Base-by-base conservation (phyloP, 2,329 filamentous ascomycete genomes). In the Knoxdaviesia capensis region DNA sequence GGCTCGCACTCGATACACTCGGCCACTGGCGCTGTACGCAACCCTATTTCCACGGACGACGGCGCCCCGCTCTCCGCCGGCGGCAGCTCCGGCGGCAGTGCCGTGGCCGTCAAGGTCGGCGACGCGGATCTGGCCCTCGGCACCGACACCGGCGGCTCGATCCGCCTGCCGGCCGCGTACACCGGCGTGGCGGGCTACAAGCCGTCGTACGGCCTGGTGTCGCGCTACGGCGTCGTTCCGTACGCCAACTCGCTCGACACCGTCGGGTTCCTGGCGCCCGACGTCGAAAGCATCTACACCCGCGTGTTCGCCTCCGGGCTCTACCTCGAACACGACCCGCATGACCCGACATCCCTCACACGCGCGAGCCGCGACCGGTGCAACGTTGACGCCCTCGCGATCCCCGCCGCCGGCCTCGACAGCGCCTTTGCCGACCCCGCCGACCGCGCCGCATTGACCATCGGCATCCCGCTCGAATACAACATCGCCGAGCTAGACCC, bases 231-330 rank as follows among this genome's bases (percentile, higher is more conserved):
- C 1, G 82, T 94, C 3, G 74, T 94, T 40, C 80, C 85, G 9
- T 94, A 94, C 55, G 87, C 87, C 6, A 94, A 94, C 56, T 93
- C 84, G 2, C 63, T 94, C 6, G 87, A 94, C 54, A 94, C 87
- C 0, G 84, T 94, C 6, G 87, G 87, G 0, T 66, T 94, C 4
- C 50, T 94, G 37, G 75, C 77, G 1, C 60, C 56, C 39, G 63
- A 62, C 4, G 71, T 74, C 1, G 56, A 53, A n/a, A 55, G 53
- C 2, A 67, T 80, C 5, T 60, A 63, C 35, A 53, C 64, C 36
- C 53, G 78, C n/a, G 43, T 72, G 44, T 56, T 71, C 6, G 77
- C 69, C 36, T 58, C 52, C 8, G 54, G 59, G 2, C 48, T 74
- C n/a, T 60, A 64, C 49, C 48, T 50, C 45, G 62, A 69, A 44